Conservation (phyloP, 176 grass and related monocot genomes). For the Olyra latifolia region DNA sequence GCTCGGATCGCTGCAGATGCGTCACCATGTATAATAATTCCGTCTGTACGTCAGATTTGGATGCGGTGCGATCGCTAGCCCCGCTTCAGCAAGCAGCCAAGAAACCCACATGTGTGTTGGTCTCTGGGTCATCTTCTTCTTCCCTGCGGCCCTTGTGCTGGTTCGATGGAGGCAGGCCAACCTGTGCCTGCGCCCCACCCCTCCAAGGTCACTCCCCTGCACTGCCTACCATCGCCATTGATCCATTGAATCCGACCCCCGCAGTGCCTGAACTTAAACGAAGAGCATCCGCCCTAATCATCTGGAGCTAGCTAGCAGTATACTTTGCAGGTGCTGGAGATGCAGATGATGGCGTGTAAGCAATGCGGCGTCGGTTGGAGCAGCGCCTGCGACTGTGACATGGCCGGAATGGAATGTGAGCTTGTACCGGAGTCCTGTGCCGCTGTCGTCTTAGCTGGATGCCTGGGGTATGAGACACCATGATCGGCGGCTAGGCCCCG, state of each 20-base stretch:
- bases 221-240: not conserved
- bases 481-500: not conserved
- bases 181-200: not conserved
- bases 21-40: not conserved
- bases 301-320: not conserved
- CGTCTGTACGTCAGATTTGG: not conserved
- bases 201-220: not conserved
- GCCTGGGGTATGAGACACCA: not conserved
- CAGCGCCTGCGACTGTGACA: not conserved
- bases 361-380: not conserved
- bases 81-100: not conserved
- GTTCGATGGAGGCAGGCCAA: not conserved
- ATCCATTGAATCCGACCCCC: not conserved
- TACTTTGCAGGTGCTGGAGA: not conserved
- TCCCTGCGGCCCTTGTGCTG: not conserved
- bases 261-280: not conserved
- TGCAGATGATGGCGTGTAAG: not conserved
- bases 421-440: not conserved
- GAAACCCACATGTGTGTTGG: not conserved
- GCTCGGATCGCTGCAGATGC: not conserved
- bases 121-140: not conserved
- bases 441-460: constrained; percentile 12
- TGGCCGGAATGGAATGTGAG: not conserved
- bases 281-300: not conserved
- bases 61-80: too few relatives aligned